A percentile compares a stretch with the other conserved stretches of the same genome.
Evolutionary conservation across 768 basidiomycete genomes (phyloP).

Genomic region (Candolleomyces efflorescens): DNA sequence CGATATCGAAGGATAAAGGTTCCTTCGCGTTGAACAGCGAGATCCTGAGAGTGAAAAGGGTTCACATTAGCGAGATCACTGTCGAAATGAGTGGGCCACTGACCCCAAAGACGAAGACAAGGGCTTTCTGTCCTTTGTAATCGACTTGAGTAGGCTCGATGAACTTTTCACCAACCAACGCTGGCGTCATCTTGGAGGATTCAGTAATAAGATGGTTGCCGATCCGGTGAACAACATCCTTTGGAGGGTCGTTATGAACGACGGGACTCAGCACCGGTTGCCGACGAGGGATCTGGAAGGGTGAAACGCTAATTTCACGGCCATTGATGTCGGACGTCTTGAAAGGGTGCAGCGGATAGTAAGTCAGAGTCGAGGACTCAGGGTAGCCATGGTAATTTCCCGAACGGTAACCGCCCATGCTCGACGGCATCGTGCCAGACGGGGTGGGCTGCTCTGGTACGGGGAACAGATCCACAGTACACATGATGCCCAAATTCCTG

Average conservation of each 20-base stretch:
- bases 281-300: slow-evolving; percentile 33
- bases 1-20: slow-evolving; percentile 70
- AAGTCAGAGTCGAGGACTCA: slow-evolving; percentile 23
- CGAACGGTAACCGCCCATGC: slow-evolving; percentile 2
- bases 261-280: slow-evolving; percentile 30
- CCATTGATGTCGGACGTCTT: slow-evolving; percentile 22
- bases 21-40: slow-evolving; percentile 65
- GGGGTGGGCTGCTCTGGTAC: slow-evolving; percentile 33
- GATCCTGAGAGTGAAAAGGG: slow-evolving; percentile 46
- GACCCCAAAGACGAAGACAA: slow-evolving; percentile 66
- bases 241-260: slow-evolving; percentile 20
- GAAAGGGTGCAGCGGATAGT: slow-evolving; percentile 36
- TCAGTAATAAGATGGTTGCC: slow-evolving; percentile 34
- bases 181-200: slow-evolving; percentile 41
- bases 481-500: slow-evolving; percentile 56
- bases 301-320: slow-evolving; percentile 18
- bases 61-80: neutral
- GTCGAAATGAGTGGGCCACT: slow-evolving; percentile 7
- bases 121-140: slow-evolving; percentile 44
- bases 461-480: slow-evolving; percentile 68
- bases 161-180: slow-evolving; percentile 61
- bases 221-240: slow-evolving; percentile 27
- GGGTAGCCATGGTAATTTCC: slow-evolving; percentile 8
- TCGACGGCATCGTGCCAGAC: neutral
- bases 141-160: slow-evolving; percentile 52